Evolutionary conservation across 2,329 filamentous ascomycete genomes (phyloP).

Genomic region (Fusarium annulatum): DNA sequence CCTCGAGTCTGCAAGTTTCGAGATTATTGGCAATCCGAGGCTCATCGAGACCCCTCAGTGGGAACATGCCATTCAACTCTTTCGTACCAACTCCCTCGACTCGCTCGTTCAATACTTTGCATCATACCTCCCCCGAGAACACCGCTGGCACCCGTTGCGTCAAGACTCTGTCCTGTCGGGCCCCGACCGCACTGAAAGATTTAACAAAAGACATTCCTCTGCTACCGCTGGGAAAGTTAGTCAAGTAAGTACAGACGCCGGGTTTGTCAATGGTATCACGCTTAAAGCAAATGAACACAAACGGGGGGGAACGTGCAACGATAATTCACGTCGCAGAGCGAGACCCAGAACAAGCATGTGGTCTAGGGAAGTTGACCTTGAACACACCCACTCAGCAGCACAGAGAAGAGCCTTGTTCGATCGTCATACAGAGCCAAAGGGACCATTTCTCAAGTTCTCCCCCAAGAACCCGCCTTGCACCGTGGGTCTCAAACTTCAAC

Average conservation of each 20-base stretch:
- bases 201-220: background rate
- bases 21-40: slow-evolving; percentile 65
- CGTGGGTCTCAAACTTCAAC: background rate
- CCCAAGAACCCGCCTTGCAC: background rate
- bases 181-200: fast-evolving
- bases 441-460: fast-evolving
- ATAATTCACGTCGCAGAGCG: background rate
- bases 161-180: background rate
- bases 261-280: no score
- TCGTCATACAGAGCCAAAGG: background rate
- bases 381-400: background rate
- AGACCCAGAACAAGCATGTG: background rate
- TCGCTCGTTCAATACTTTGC: slow-evolving; percentile 67
- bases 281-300: background rate
- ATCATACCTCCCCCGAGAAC: background rate
- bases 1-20: slow-evolving; percentile 65
- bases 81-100: slow-evolving; percentile 66
- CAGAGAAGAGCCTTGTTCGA: background rate
- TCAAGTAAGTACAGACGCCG: background rate
- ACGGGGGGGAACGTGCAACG: background rate
- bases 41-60: slow-evolving; percentile 66
- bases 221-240: background rate
- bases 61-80: slow-evolving; percentile 65
- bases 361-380: no score
- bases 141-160: background rate